These are phyloP conservation scores for Haplosporangium sp. DNA, from an alignment of 371 early-diverging fungal species.

Conservation along the genomic window DNA sequence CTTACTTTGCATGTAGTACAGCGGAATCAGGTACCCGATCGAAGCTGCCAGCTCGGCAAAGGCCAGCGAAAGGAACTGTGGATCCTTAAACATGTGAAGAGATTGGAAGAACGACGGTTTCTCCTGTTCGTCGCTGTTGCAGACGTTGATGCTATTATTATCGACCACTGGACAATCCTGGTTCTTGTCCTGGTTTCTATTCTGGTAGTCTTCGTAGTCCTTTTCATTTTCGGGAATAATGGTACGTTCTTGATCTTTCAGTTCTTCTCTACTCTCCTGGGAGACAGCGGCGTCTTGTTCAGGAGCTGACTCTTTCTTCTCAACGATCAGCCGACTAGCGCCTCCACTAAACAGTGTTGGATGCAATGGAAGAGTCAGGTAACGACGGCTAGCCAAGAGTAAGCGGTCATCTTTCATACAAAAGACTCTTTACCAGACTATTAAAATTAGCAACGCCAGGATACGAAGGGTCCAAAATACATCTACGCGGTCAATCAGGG, in stretches of 20 bases:
- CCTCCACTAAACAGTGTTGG: conserved; percentile 7
- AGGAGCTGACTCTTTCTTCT: conserved; percentile 10
- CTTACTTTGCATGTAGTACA: conserved; percentile 48
- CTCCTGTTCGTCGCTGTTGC: background rate
- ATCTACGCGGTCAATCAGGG: conserved; percentile 30
- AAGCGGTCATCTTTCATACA: background rate
- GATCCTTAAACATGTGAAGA: conserved; percentile 38
- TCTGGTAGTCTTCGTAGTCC: background rate
- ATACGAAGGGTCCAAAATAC: conserved; percentile 42
- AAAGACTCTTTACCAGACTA: conserved; percentile 22
- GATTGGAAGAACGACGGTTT: conserved; percentile 32
- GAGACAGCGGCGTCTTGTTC: background rate
- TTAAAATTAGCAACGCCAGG: conserved; percentile 50
- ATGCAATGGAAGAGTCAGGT: background rate
- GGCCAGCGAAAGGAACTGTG: conserved; percentile 38
- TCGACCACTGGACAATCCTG: no score
- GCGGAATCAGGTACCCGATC: conserved; percentile 38
- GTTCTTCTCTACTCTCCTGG: background rate
- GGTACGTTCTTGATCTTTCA: conserved; percentile 4
- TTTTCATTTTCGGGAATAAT: conserved; percentile 1
- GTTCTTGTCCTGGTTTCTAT: no score
- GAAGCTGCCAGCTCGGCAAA: conserved; percentile 36
- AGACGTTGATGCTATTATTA: background rate
- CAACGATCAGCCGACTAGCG: conserved; percentile 28
- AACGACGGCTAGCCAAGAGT: background rate